These are phyloP conservation scores for Macrophomina tecta DNA, from an alignment of 2,329 filamentous ascomycete species.

Conservation along the genomic window DNA sequence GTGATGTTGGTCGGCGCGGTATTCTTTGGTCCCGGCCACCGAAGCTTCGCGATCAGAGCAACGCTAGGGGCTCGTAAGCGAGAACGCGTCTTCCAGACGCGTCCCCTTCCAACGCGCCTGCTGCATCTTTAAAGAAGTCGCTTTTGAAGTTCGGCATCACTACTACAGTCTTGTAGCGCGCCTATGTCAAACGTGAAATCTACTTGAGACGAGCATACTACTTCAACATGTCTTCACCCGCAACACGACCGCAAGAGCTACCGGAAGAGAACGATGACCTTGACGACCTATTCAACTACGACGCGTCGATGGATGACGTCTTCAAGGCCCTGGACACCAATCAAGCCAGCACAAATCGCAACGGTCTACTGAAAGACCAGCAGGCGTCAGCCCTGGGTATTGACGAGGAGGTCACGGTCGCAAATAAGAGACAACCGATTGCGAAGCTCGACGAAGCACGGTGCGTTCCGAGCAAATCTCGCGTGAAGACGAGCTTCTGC, in stretches of 20 bases:
- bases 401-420: conserved; percentile 83
- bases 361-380: conserved; percentile 27
- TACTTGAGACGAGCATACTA: conserved; percentile 27
- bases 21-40: not conserved
- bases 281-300: conserved; percentile 78
- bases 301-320: conserved; percentile 63
- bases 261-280: conserved; percentile 53
- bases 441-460: conserved; percentile 87
- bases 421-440: conserved; percentile 75
- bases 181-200: too few relatives aligned
- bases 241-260: conserved; percentile 31
- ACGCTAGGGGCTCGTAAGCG: conserved; percentile 26
- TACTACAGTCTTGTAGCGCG: not conserved
- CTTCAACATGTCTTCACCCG: conserved; percentile 30
- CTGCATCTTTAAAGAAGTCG: conserved; percentile 27
- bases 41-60: not conserved
- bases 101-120: not conserved
- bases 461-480: conserved; percentile 48
- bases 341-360: conserved; percentile 28
- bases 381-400: conserved; percentile 66
- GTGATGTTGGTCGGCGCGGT: not conserved
- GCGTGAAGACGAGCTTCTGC: conserved; percentile 2
- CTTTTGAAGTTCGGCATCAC: not conserved
- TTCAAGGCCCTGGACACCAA: conserved; percentile 46
- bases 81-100: conserved; percentile 31